These are phyloP conservation scores for Fusarium coicis DNA, from an alignment of 2,329 filamentous ascomycete genomes.

Conservation along the genomic window DNA sequence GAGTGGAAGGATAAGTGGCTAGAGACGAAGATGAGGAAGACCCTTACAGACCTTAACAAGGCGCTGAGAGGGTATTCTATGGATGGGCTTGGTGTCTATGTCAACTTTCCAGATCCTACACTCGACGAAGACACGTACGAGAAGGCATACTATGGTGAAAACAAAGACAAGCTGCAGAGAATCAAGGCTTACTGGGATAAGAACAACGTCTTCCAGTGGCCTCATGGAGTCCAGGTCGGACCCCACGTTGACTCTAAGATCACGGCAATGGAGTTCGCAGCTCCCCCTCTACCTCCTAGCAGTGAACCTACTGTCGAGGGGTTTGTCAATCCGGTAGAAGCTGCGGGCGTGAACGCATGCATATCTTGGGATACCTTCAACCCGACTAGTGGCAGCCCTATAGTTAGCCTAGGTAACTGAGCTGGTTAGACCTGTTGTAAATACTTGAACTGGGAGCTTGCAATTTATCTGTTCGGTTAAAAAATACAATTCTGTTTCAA, in stretches of 20 bases:
- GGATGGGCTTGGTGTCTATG: constrained; percentile 35
- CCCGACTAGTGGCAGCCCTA: accelerated
- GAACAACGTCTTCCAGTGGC: constrained; percentile 43
- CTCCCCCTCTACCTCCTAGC: not conserved
- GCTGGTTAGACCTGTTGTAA: too few relatives aligned
- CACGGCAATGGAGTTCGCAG: accelerated
- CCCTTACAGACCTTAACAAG: not conserved
- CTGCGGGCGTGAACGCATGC: accelerated
- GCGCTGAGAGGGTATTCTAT: constrained; percentile 37
- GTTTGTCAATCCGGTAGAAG: not conserved
- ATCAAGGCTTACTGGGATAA: constrained; percentile 47
- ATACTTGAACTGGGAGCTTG: too few relatives aligned
- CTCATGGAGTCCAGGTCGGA: constrained; percentile 37
- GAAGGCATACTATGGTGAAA: constrained; percentile 48
- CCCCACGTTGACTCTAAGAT: accelerated
- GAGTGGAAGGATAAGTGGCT: constrained; percentile 48
- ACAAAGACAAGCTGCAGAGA: constrained; percentile 33
- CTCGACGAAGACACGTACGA: constrained; percentile 27
- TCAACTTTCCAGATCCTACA: constrained; percentile 46
- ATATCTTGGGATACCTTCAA: not conserved
- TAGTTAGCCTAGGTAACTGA: not conserved
- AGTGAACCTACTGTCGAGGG: accelerated
- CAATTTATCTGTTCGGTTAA: too few relatives aligned
- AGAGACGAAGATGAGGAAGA: constrained; percentile 39
- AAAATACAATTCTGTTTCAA: not conserved